These are phyloP conservation scores for Cenchrus americanus DNA, from an alignment of 176 grass and related monocot genomes.

Conservation along the genomic window DNA sequence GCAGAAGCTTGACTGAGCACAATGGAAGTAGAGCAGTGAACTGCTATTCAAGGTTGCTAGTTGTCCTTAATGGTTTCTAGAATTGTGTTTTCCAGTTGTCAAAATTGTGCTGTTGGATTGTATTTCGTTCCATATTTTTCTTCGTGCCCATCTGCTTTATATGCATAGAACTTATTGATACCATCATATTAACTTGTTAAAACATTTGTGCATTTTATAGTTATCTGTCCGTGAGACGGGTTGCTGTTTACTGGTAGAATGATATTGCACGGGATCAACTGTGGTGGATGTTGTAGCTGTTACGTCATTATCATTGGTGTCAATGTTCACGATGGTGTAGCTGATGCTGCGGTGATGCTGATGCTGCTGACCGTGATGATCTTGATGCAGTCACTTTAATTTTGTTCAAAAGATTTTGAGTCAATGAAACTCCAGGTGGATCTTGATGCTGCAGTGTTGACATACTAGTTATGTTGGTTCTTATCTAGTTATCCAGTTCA, in stretches of 20 bases:
- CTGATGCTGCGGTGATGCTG: conserved; percentile 44
- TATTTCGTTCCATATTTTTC: conserved; percentile 29
- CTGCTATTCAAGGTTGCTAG: conserved; percentile 59
- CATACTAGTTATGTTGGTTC: not conserved
- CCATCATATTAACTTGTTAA: conserved; percentile 50
- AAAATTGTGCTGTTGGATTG: conserved; percentile 40
- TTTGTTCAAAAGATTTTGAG: conserved; percentile 10
- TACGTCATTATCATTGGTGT: conserved; percentile 55
- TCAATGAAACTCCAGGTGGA: conserved; percentile 21
- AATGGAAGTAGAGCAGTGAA: conserved; percentile 42
- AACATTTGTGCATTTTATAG: conserved; percentile 69
- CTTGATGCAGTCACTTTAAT: conserved; percentile 21
- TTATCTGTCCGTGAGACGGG: conserved; percentile 61
- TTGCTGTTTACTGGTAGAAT: conserved; percentile 58
- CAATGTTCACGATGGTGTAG: conserved; percentile 40
- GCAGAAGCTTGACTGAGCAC: conserved; percentile 20
- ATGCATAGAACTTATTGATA: conserved; percentile 1
- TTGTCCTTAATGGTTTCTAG: conserved; percentile 44
- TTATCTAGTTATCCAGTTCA: not conserved
- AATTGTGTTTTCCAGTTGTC: conserved; percentile 36
- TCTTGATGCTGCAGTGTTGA: conserved; percentile 16
- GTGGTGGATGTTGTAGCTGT: conserved; percentile 61
- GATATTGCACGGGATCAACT: conserved; percentile 44
- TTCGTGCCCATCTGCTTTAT: conserved; percentile 4
- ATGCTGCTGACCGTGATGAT: conserved; percentile 25